phyloP scores from a whole-genome alignment of 495 filamentous ascomycete genomes.

The Penicillium taxi region DNA sequence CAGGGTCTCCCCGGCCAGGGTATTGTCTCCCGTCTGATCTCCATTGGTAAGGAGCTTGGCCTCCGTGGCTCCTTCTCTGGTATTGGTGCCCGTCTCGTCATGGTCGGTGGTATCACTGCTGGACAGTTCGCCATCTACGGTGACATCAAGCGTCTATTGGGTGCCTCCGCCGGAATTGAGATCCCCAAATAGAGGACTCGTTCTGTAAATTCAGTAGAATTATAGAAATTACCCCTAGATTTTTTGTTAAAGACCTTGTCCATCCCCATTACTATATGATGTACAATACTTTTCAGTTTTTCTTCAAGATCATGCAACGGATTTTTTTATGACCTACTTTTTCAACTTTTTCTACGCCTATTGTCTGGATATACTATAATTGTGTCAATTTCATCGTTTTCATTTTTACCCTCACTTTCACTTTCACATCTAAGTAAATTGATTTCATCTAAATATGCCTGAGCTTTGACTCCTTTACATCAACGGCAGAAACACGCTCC shows the following conservation, averaged over 20 bases:
- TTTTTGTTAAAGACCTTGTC: constrained; percentile 23
- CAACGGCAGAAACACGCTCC: too few species aligned
- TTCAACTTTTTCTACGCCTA: neutral
- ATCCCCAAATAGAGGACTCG: constrained; percentile 47
- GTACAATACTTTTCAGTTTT: constrained; percentile 32
- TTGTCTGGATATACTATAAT: neutral
- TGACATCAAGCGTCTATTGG: constrained; percentile 46
- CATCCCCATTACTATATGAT: constrained; percentile 23
- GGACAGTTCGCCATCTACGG: constrained; percentile 98
- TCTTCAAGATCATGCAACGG: constrained; percentile 23
- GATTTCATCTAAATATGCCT: too few species aligned
- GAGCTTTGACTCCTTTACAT: too few species aligned
- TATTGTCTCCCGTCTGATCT: constrained; percentile 82
- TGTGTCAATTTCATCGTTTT: neutral
- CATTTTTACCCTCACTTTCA: too few species aligned
- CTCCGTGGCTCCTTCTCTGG: constrained; percentile 79
- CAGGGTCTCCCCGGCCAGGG: constrained; percentile 92
- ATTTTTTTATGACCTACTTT: constrained; percentile 12
- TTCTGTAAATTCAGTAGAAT: constrained; percentile 23
- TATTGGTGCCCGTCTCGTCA: constrained; percentile 65
- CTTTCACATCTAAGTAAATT: too few species aligned
- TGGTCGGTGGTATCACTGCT: constrained; percentile 71
- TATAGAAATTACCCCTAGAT: constrained; percentile 33
- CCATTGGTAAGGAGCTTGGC: constrained; percentile 94
- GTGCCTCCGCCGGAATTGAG: constrained; percentile 73